Conservation (phyloP, 2,329 filamentous ascomycete species). For the Chaetomium sp. region DNA sequence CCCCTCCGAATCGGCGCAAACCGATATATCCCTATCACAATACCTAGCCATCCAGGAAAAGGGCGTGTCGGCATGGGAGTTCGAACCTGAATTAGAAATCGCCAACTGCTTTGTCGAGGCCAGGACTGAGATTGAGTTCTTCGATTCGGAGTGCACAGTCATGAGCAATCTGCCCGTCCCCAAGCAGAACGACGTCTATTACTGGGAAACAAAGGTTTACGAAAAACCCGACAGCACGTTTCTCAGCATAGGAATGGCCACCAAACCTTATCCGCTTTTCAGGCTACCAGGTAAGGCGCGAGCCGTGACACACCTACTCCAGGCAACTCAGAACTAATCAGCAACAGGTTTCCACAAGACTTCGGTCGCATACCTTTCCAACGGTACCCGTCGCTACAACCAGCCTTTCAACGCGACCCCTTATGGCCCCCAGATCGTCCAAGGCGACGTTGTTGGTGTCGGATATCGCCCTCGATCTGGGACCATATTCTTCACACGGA, state of each 20-base stretch:
- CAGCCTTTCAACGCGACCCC: conserved; percentile 77
- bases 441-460: conserved; percentile 93
- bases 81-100: conserved; percentile 97
- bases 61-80: conserved; percentile 98
- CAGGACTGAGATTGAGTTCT: conserved; percentile 97
- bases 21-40: conserved; percentile 95
- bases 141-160: conserved; percentile 94
- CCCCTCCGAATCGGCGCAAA: conserved; percentile 89
- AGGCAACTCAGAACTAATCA: conserved; percentile 4
- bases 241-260: conserved; percentile 88
- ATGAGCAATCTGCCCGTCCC: conserved; percentile 95
- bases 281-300: conserved; percentile 70
- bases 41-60: conserved; percentile 99
- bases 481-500: conserved; percentile 95
- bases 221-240: conserved; percentile 88
- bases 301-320: too few relatives aligned
- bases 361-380: conserved; percentile 86
- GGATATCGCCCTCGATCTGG: conserved; percentile 92
- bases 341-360: conserved; percentile 77
- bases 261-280: conserved; percentile 95
- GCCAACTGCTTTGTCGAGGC: conserved; percentile 98
- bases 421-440: conserved; percentile 79
- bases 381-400: conserved; percentile 80
- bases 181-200: conserved; percentile 98
- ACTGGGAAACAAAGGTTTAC: conserved; percentile 98